Percentiles rank a stretch among this genome's conserved stretches.
These are phyloP conservation scores for Lagerstroemia fauriei DNA, from an alignment of 441 rosid genomes.

Conservation along the genomic window DNA sequence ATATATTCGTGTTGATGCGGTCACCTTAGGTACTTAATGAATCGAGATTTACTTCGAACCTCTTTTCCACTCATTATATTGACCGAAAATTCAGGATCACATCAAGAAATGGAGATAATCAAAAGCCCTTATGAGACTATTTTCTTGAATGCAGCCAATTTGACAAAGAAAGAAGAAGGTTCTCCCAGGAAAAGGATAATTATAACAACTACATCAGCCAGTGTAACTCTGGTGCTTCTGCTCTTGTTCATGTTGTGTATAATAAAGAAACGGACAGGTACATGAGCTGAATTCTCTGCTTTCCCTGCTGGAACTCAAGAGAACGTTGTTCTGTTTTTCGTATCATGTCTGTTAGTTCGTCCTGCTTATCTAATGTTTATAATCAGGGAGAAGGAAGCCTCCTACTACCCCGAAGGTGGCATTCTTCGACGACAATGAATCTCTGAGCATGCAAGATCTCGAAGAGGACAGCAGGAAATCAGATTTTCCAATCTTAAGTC, in stretches of 20 bases:
- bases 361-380: not conserved
- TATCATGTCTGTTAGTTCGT: no score
- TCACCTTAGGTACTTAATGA: not conserved
- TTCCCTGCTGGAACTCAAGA: not conserved
- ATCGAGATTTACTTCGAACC: not conserved
- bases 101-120: no score
- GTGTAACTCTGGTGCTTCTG: not conserved
- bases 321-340: no score
- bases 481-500: slow-evolving; percentile 63
- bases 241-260: not conserved
- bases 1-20: slow-evolving; percentile 48
- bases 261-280: not conserved
- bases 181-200: not conserved
- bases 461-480: not conserved
- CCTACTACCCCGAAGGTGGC: not conserved
- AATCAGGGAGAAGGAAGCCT: not conserved
- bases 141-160: not conserved
- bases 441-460: not conserved
- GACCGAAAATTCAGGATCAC: no score
- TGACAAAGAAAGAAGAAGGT: not conserved
- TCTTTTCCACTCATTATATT: not conserved
- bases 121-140: not conserved
- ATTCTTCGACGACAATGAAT: not conserved
- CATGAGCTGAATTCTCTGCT: not conserved
- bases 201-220: not conserved